Evolutionary conservation across 805 yeast genomes (phyloP).

Genomic region (Metschnikowia peoriensis): DNA sequence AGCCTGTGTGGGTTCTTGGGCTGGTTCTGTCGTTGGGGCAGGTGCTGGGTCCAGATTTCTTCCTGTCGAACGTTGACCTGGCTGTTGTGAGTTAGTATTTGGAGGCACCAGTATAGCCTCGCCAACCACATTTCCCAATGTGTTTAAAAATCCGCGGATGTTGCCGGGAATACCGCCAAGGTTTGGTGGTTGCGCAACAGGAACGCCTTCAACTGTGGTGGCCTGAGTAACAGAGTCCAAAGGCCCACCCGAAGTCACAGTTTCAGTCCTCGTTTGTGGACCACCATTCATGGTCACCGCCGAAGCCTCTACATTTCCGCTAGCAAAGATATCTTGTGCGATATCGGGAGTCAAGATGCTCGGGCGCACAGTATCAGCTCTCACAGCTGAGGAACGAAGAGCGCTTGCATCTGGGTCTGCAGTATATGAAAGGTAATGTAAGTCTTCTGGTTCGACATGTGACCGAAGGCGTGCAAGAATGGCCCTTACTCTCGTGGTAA

Average conservation of each 20-base stretch:
- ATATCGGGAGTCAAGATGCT: conserved; percentile 38
- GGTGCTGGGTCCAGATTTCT: not conserved
- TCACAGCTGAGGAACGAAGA: conserved; percentile 25
- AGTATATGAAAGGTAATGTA: conserved; percentile 27
- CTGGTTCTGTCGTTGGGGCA: not conserved
- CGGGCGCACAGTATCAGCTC: conserved; percentile 34
- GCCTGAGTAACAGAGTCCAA: not conserved
- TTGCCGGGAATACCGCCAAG: not conserved
- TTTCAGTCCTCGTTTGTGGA: not conserved
- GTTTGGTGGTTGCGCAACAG: not conserved
- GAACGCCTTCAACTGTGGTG: not conserved
- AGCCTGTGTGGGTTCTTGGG: not conserved
- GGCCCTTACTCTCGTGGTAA: conserved; percentile 25
- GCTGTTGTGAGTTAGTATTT: not conserved
- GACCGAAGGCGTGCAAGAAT: conserved; percentile 27
- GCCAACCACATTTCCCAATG: conserved; percentile 14
- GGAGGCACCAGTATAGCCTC: conserved; percentile 6
- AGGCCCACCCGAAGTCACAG: conserved; percentile 2
- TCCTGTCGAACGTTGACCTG: not conserved
- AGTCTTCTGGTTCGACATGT: conserved; percentile 24
- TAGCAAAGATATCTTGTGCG: conserved; percentile 33
- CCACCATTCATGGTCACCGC: conserved; percentile 17
- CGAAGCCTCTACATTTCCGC: conserved; percentile 26
- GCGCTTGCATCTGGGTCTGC: conserved; percentile 24
- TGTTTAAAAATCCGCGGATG: conserved; percentile 9